A percentile compares a stretch with the other conserved stretches of the same genome.
Evolutionary conservation across 2,329 filamentous ascomycete genomes (phyloP).

Genomic region (Phyllosticta citriasiana): DNA sequence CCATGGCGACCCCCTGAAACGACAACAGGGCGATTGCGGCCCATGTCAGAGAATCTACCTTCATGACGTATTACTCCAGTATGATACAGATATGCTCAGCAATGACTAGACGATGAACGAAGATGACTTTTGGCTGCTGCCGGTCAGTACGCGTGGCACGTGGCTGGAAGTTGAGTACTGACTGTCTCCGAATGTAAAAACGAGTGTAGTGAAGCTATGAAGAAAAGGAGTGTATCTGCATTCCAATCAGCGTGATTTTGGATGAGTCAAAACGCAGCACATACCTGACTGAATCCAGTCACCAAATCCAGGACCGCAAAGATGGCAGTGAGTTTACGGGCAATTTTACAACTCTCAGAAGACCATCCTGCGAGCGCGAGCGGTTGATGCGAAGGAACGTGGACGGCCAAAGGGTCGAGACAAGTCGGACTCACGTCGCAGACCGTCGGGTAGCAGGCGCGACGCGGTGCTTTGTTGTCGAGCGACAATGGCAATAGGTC

Average conservation of each 20-base stretch:
- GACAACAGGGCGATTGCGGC: conserved; percentile 37
- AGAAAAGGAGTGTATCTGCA: conserved; percentile 29
- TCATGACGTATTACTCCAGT: conserved; percentile 29
- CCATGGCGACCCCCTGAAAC: conserved; percentile 31
- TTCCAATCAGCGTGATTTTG: conserved; percentile 13
- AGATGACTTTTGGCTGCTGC: neutral
- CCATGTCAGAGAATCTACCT: conserved; percentile 36
- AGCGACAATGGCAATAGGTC: conserved; percentile 4
- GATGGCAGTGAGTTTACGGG: conserved; percentile 1
- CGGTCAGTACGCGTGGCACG: neutral
- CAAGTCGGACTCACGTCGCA: conserved; percentile 15
- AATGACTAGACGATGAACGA: neutral
- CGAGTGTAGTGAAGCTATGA: conserved; percentile 43
- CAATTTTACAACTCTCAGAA: conserved; percentile 1
- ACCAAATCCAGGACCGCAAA: conserved; percentile 16
- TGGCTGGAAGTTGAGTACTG: neutral
- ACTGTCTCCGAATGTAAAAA: conserved; percentile 33
- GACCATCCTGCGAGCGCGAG: conserved; percentile 15
- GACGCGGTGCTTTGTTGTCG: neutral
- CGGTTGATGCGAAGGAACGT: conserved; percentile 18
- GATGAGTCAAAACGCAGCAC: conserved; percentile 10
- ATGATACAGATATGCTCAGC: neutral
- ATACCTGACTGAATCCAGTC: conserved; percentile 29
- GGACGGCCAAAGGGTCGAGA: conserved; percentile 15
- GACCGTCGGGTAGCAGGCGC: conserved; percentile 7